Percentiles rank a stretch among this genome's conserved stretches.
phyloP scores from a whole-genome alignment of 345 rosid genomes.

The Gossypium ekmanianum region DNA sequence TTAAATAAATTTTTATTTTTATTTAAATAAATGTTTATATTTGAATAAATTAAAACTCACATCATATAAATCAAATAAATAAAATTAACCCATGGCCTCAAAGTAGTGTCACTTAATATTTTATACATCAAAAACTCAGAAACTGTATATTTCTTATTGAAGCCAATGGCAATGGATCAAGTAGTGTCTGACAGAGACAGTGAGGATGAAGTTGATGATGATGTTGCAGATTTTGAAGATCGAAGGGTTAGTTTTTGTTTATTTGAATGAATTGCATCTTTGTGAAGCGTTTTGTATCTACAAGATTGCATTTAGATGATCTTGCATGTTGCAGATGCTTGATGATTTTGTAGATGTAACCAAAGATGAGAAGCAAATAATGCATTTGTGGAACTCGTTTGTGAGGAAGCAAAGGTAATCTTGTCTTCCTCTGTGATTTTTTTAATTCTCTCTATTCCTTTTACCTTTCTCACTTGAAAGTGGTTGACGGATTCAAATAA shows the following conservation, averaged over 20 bases:
- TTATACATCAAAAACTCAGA: neutral
- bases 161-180: conserved; percentile 94
- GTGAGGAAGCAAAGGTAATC: conserved; percentile 91
- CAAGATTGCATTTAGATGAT: neutral
- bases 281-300: neutral
- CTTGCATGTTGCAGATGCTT: conserved; percentile 66
- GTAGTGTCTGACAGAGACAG: conserved; percentile 91
- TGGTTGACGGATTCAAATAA: neutral
- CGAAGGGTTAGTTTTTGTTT: conserved; percentile 59
- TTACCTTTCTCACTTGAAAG: neutral
- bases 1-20: too few species aligned
- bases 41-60: too few species aligned
- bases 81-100: too few species aligned
- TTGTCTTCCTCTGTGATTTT: neutral
- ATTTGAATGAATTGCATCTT: neutral
- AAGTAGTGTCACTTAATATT: too few species aligned
- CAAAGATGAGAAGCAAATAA: conserved; percentile 90
- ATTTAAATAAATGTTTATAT: too few species aligned
- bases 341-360: conserved; percentile 99
- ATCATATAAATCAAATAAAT: too few species aligned
- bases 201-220: conserved; percentile 99
- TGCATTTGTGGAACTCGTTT: conserved; percentile 99
- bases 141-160: conserved; percentile 7
- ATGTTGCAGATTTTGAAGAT: conserved; percentile 98
- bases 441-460: neutral